Evolutionary conservation across 2,329 filamentous ascomycete species (phyloP), one percentile per base, ranked within the genome.

Genomic region (Leptographium flavum): DNA sequence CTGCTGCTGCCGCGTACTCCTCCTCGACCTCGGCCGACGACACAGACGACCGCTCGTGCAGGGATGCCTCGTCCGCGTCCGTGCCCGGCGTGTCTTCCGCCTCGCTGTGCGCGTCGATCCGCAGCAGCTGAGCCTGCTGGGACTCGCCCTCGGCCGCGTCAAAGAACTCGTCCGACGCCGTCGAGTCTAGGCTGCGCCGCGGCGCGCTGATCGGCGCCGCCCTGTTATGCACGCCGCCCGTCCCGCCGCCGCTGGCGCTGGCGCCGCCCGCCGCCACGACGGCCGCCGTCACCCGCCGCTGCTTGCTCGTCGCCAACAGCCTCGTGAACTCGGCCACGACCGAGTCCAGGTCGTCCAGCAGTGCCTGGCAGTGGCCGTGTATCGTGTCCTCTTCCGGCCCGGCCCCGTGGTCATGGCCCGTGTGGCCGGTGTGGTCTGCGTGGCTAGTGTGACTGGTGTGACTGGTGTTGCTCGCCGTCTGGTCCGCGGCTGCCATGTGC

Each of bases 131-230:
- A 63, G 67, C n/a, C 52, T 55, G 41, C 40, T 47, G 40, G 0
- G 38, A 35, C 22, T 37, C 21, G 15, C 74, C 79, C 56, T 83
- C 79, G 1, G 92, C 79, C 1, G 92, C 92, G 59, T 98, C 92
- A 55, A 95, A 98, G 63, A 96, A 98, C 58, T 96, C 90, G 46
- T 94, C 85, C 2, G 75, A 75, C 2, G 84, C 82, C 21, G 80
- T 72, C 0, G 87, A 94, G 50, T 94, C 88, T 45, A 93, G 76
- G 56, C 87, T 94, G 56, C 73, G 69, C 32, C 72, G 65, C 9
- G 67, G 64, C 1, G 60, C 58, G n/a, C n/a, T n/a, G n/a, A n/a
- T n/a, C n/a, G n/a, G n/a, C n/a, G n/a, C n/a, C n/a, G n/a, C n/a
- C n/a, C n/a, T n/a, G n/a, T n/a, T n/a, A n/a, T n/a, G n/a, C n/a